Conservation (phyloP, 176 grass and related monocot species). For the Oryza coarctata region DNA sequence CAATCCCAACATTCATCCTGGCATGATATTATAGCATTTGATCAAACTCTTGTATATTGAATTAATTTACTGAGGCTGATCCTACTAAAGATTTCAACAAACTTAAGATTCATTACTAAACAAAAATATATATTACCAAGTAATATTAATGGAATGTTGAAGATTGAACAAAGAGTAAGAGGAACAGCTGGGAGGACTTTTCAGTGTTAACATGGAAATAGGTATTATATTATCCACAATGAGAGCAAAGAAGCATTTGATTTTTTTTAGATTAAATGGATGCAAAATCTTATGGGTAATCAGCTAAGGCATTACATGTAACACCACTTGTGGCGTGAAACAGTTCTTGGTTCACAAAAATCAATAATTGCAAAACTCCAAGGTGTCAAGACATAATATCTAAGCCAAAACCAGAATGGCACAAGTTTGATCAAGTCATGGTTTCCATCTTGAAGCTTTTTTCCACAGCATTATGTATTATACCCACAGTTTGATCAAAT, state of each 20-base stretch:
- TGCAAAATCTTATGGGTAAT: neutral
- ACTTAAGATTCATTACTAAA: conserved; percentile 1
- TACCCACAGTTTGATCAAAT: neutral
- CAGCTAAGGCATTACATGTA: neutral
- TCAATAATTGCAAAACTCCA: neutral
- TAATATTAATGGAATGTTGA: conserved; percentile 15
- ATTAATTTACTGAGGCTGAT: conserved; percentile 7
- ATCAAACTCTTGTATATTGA: conserved; percentile 7
- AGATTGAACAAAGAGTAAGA: neutral
- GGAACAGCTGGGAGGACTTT: neutral
- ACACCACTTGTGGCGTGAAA: neutral
- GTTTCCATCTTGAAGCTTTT: neutral
- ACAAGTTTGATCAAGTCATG: neutral
- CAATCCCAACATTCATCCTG: neutral
- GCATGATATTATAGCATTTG: conserved; percentile 31
- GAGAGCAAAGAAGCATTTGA: neutral
- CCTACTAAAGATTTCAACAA: conserved; percentile 13
- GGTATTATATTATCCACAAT: neutral
- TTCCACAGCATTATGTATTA: neutral
- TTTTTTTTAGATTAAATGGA: neutral
- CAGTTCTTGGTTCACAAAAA: neutral
- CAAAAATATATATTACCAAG: conserved; percentile 27
- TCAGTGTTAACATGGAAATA: neutral
- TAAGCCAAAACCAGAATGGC: neutral
- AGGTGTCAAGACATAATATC: neutral